Base-by-base conservation (phyloP, 148 eudicot species). In the Pharnaceum exiguum region DNA sequence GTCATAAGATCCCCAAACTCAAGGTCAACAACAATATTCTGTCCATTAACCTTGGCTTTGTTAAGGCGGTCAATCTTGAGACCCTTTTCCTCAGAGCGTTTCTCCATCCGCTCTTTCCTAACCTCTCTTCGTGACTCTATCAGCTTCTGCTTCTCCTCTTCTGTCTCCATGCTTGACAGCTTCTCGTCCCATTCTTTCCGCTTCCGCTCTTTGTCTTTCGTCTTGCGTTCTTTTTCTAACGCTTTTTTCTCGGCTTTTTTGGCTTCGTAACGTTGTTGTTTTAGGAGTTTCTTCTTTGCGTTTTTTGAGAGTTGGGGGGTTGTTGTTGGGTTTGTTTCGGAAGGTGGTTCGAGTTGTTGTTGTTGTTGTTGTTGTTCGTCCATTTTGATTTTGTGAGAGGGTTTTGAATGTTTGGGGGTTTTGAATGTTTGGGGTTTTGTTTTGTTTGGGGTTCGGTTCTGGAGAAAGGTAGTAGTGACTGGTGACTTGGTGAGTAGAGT, bases 171-270 rank as follows among this genome's bases (percentile, higher is more conserved):
- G 13, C 5, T 28, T 4, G 80, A 64, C 5, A 91, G 73, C 78
- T 50, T 79, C 27, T 81, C 82, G 12, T 75, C 82, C 98, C 96
- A 91, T 64, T 91, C 96, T 55, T 57, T 78, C 35, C 76, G 71
- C 67, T 82, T 91, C 44, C 83, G 53, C 77, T 85, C 90, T 10
- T 54, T 75, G 35, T 88, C 82, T 21, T 18, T 71, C 67, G 26
- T 55, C 75, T 75, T 88, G n/a, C 79, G 82, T 70, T 81, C 88
- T 52, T 91, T 91, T 61, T 39, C 55, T 12, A 62, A 37, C 0
- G 85, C 95, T 59, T 91, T 91, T 54, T 85, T 91, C 84, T 81
- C 88, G 2, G 90, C 90, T 54, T 85, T 85, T 76, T 88, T 91
- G 5, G 66, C 86, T 40, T 82, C 86, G 70, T 49, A 81, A 44